Evolutionary conservation across 148 eudicot genomes (phyloP).

Genomic region (Simmondsia chinensis): DNA sequence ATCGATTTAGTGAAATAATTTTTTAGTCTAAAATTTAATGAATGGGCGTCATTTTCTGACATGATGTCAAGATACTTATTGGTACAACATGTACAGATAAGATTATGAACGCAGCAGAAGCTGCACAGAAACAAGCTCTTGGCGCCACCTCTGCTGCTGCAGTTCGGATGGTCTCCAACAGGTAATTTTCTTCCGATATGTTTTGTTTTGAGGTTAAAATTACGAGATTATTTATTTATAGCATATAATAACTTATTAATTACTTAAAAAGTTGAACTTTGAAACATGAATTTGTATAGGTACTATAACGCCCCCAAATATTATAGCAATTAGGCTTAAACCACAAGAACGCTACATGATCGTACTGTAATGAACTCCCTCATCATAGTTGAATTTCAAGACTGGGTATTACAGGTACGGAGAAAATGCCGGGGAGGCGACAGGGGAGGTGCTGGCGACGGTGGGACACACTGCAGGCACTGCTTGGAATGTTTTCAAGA

Average conservation of each 20-base stretch:
- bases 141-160: conserved; percentile 74
- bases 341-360: neutral
- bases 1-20: neutral
- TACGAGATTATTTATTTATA: neutral
- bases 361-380: neutral
- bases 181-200: conserved; percentile 17
- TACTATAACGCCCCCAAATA: too few species aligned
- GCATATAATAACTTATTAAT: neutral
- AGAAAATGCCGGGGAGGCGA: conserved; percentile 77
- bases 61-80: neutral
- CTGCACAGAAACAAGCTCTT: conserved; percentile 71
- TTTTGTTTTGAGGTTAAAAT: neutral
- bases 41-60: neutral
- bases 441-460: conserved; percentile 69
- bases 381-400: neutral
- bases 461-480: conserved; percentile 79
- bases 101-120: conserved; percentile 74
- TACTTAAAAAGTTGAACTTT: too few species aligned
- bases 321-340: too few species aligned
- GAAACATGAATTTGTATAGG: too few species aligned
- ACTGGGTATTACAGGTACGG: conserved; percentile 41
- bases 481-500: conserved; percentile 81
- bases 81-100: conserved; percentile 41
- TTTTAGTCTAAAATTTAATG: neutral
- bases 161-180: conserved; percentile 48